A percentile compares a stretch with the other conserved stretches of the same genome.
Evolutionary conservation across 495 filamentous ascomycete genomes (phyloP).

Genomic region (Glonium stellatum): DNA sequence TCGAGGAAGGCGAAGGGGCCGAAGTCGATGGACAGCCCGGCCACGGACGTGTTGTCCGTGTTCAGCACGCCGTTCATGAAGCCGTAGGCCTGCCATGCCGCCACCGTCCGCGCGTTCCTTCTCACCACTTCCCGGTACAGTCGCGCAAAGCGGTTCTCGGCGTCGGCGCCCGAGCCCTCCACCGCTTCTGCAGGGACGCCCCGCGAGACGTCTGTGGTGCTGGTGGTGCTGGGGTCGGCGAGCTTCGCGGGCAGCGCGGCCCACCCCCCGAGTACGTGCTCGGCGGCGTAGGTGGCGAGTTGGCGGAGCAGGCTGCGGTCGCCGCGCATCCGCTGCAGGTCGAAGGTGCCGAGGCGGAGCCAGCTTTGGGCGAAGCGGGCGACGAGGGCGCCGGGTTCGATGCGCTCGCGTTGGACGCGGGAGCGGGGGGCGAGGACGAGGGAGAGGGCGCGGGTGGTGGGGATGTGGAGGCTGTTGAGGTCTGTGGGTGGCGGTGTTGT

Average conservation of each 20-base stretch:
- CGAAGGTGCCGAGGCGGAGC: slow-evolving; percentile 92
- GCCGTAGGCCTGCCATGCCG: slow-evolving; percentile 91
- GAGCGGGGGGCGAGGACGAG: slow-evolving; percentile 66
- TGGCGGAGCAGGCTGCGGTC: slow-evolving; percentile 66
- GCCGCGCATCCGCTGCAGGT: slow-evolving; percentile 72
- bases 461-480: slow-evolving; percentile 75
- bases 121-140: slow-evolving; percentile 83
- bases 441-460: slow-evolving; percentile 77
- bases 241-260: slow-evolving; percentile 59
- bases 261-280: slow-evolving; percentile 83
- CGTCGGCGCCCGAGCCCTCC: slow-evolving; percentile 45
- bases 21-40: slow-evolving; percentile 83
- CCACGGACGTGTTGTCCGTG: slow-evolving; percentile 91
- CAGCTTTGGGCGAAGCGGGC: slow-evolving; percentile 84
- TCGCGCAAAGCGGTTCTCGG: slow-evolving; percentile 76
- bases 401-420: slow-evolving; percentile 67
- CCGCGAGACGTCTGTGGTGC: slow-evolving; percentile 28
- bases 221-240: slow-evolving; percentile 38
- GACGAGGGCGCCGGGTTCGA: slow-evolving; percentile 93
- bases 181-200: slow-evolving; percentile 52
- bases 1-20: slow-evolving; percentile 96
- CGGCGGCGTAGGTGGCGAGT: slow-evolving; percentile 72
- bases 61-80: slow-evolving; percentile 98
- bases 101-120: slow-evolving; percentile 81
- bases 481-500: not conserved